A percentile compares a stretch with the other conserved stretches of the same genome.
Conservation (phyloP, 805 yeast genomes). For the Cyberlindnera lachancei region DNA sequence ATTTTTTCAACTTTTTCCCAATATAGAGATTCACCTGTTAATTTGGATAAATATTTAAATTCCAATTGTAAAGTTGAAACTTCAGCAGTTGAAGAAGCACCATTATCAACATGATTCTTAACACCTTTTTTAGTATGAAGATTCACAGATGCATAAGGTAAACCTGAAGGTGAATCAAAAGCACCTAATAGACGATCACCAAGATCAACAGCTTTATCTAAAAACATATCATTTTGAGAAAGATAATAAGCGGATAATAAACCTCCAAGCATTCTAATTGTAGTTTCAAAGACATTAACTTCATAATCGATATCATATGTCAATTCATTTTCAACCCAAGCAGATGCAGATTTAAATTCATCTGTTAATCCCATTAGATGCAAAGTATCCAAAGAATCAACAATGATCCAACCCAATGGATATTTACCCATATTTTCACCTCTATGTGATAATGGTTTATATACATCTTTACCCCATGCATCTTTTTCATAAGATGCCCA, state of each 20-base stretch:
- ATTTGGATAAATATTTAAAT: constrained; percentile 68
- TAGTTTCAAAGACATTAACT: constrained; percentile 87
- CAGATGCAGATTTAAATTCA: constrained; percentile 54
- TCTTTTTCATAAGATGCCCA: constrained; percentile 70
- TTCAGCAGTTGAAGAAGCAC: constrained; percentile 86
- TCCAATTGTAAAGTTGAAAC: constrained; percentile 83
- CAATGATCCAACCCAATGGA: constrained; percentile 91
- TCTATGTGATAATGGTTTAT: constrained; percentile 53
- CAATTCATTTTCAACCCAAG: constrained; percentile 69
- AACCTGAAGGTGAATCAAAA: constrained; percentile 55
- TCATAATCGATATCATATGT: constrained; percentile 64
- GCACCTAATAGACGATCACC: constrained; percentile 70
- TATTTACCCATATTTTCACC: constrained; percentile 70
- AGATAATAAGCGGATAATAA: constrained; percentile 75
- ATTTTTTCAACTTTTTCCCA: constrained; percentile 77
- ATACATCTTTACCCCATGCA: constrained; percentile 84
- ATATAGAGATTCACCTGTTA: constrained; percentile 72
- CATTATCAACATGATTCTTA: constrained; percentile 55
- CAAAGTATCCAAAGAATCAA: constrained; percentile 80
- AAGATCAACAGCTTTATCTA: constrained; percentile 72
- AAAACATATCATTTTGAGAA: constrained; percentile 58
- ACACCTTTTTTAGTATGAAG: constrained; percentile 55
- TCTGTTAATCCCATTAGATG: constrained; percentile 57
- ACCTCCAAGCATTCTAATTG: constrained; percentile 92
- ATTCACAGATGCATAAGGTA: constrained; percentile 78